A percentile compares a stretch with the other conserved stretches of the same genome.
phyloP scores from a whole-genome alignment of 805 yeast genomes.

The Zygotorulaspora florentina region DNA sequence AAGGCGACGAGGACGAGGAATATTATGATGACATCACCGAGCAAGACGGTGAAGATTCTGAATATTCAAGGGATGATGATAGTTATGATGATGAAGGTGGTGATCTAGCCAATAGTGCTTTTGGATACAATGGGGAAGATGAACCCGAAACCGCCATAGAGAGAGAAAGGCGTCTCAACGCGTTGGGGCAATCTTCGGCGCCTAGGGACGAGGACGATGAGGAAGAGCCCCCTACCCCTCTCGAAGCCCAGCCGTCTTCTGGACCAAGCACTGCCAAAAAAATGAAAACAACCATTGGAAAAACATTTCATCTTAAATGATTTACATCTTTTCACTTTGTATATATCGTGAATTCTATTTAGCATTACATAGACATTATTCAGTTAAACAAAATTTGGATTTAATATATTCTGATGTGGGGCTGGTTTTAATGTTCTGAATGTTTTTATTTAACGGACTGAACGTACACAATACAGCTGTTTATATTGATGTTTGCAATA shows the following conservation, averaged over 20 bases:
- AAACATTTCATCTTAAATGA: slow-evolving; percentile 12
- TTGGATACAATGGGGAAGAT: slow-evolving; percentile 20
- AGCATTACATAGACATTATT: not conserved
- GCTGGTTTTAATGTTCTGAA: not conserved
- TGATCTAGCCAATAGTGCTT: slow-evolving; percentile 16
- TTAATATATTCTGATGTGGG: not conserved
- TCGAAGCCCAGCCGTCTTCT: slow-evolving; percentile 5
- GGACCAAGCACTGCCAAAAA: slow-evolving; percentile 13
- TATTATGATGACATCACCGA: slow-evolving; percentile 21
- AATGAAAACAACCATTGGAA: slow-evolving; percentile 16
- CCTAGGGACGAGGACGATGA: slow-evolving; percentile 46
- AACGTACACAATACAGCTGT: not conserved
- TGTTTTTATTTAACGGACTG: not conserved
- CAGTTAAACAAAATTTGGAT: not conserved
- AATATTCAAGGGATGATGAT: slow-evolving; percentile 11
- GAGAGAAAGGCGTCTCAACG: slow-evolving; percentile 56
- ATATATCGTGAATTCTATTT: not conserved
- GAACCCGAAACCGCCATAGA: slow-evolving; percentile 62
- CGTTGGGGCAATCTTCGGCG: slow-evolving; percentile 44
- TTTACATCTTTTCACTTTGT: not conserved
- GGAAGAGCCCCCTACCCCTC: slow-evolving; percentile 36
- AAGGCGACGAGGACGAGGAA: slow-evolving; percentile 22
- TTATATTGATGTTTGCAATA: not conserved
- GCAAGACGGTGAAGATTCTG: slow-evolving; percentile 20
- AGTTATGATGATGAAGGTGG: slow-evolving; percentile 29